Conservation (phyloP, 306 rosid species). For the Luffa acutangula region DNA sequence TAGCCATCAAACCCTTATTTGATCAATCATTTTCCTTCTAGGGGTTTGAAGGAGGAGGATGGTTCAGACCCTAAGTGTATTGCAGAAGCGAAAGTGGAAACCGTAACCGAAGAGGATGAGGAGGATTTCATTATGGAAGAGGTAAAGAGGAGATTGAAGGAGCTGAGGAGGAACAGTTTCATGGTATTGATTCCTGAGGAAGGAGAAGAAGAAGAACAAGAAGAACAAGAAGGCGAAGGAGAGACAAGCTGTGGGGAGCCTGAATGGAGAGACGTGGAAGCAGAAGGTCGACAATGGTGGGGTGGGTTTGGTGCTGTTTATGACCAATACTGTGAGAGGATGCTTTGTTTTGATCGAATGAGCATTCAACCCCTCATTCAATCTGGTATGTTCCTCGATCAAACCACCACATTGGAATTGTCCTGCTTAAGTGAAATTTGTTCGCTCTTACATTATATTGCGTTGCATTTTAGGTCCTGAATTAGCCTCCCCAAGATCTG, state of each 20-base stretch:
- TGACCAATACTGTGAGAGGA: conserved; percentile 75
- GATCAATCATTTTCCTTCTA: no score
- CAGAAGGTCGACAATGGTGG: conserved; percentile 96
- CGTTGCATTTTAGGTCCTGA: conserved; percentile 34
- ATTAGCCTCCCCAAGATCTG: conserved; percentile 58
- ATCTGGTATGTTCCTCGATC: conserved; percentile 17
- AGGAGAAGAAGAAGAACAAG: conserved; percentile 53
- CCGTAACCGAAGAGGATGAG: conserved; percentile 59
- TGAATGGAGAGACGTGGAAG: conserved; percentile 97
- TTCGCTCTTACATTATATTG: not conserved
- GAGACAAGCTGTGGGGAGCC: conserved; percentile 57
- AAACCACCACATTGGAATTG: not conserved
- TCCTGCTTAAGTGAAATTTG: not conserved
- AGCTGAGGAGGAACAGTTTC: conserved; percentile 83
- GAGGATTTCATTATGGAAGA: conserved; percentile 85
- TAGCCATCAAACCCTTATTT: no score
- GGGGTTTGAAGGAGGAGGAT: not conserved
- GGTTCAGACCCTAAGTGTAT: conserved; percentile 7
- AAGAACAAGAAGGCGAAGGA: conserved; percentile 55
- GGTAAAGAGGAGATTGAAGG: conserved; percentile 88
- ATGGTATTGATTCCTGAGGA: conserved; percentile 97
- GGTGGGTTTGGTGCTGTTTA: conserved; percentile 80
- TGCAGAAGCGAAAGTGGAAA: conserved; percentile 60
- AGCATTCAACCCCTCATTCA: conserved; percentile 44
- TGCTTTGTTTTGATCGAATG: conserved; percentile 77